Percentiles rank a stretch among this genome's conserved stretches.
phyloP scores from a whole-genome alignment of 768 basidiomycete genomes.

The Fibroporia radiculosa region DNA sequence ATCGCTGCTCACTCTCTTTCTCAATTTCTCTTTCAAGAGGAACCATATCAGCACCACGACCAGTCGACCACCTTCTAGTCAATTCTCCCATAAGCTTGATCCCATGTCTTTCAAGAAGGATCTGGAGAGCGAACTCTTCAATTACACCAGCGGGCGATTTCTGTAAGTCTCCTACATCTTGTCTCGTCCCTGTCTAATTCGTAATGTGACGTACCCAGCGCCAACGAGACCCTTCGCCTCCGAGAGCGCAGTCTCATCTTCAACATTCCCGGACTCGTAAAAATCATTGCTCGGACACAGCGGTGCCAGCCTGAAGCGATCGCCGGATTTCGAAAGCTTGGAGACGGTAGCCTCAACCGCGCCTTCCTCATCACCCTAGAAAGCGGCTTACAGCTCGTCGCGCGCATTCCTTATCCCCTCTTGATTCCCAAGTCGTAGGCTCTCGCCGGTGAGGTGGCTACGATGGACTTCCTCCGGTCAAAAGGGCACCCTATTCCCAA shows the following conservation, averaged over 20 bases:
- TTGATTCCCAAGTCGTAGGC: slow-evolving; percentile 21
- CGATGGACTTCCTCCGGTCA: slow-evolving; percentile 21
- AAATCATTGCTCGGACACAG: slow-evolving; percentile 38
- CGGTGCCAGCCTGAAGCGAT: slow-evolving; percentile 29
- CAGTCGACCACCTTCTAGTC: neutral
- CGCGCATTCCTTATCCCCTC: slow-evolving; percentile 21
- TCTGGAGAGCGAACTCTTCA: slow-evolving; percentile 12
- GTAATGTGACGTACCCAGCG: slow-evolving; percentile 9
- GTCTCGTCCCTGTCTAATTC: slow-evolving; percentile 7
- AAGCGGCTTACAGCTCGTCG: slow-evolving; percentile 19
- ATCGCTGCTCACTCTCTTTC: no score
- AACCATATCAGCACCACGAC: no score
- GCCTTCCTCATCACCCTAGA: slow-evolving; percentile 23
- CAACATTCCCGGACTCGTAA: slow-evolving; percentile 32
- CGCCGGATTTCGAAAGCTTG: slow-evolving; percentile 31
- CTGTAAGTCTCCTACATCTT: slow-evolving; percentile 15
- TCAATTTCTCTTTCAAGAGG: no score
- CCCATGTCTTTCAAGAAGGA: no score
- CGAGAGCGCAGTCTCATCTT: slow-evolving; percentile 37
- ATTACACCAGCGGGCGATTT: slow-evolving; percentile 22
- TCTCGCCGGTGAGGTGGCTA: slow-evolving; percentile 26
- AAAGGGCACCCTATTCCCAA: slow-evolving; percentile 24
- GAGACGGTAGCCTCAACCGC: slow-evolving; percentile 31
- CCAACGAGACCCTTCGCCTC: slow-evolving; percentile 32
- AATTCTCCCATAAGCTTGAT: neutral